Evolutionary conservation across 139 green algal species (phyloP).

Genomic region (Deuterostichococcus epilithicus): DNA sequence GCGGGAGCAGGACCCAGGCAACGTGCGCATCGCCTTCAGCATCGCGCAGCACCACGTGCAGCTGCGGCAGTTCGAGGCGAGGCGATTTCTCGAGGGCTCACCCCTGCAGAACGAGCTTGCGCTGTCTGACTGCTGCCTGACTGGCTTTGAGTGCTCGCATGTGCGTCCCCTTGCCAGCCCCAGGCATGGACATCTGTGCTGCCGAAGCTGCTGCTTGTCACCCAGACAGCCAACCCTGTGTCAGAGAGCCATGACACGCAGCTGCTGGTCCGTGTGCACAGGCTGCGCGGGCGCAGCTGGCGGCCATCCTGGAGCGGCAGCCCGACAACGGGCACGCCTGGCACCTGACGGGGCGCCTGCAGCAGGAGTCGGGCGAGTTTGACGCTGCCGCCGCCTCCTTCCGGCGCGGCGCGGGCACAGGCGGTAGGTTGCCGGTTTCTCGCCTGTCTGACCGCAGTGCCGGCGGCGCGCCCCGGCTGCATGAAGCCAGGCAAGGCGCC

Average conservation of each 20-base stretch:
- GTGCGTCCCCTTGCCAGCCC: too few relatives aligned
- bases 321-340: slow-evolving; percentile 45
- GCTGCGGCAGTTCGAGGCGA: slow-evolving; percentile 6
- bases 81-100: too few relatives aligned
- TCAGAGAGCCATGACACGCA: too few relatives aligned
- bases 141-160: too few relatives aligned
- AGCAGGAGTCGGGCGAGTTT: slow-evolving; percentile 44
- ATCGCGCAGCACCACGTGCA: slow-evolving; percentile 26
- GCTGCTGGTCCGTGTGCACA: neutral
- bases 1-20: slow-evolving; percentile 16
- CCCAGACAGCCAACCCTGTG: too few relatives aligned
- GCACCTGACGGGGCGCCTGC: slow-evolving; percentile 45
- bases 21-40: slow-evolving; percentile 20
- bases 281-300: slow-evolving; percentile 30
- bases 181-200: too few relatives aligned
- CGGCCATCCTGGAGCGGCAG: slow-evolving; percentile 28
- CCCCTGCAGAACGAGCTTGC: too few relatives aligned
- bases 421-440: neutral
- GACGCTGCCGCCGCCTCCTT: slow-evolving; percentile 34
- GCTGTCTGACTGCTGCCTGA: too few relatives aligned
- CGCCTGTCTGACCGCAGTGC: too few relatives aligned
- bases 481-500: too few relatives aligned
- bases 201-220: too few relatives aligned
- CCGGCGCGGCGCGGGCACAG: slow-evolving; percentile 17
- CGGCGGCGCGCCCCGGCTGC: too few relatives aligned